Conservation (phyloP, 805 yeast species). For the Myxozyma mucilagina region DNA sequence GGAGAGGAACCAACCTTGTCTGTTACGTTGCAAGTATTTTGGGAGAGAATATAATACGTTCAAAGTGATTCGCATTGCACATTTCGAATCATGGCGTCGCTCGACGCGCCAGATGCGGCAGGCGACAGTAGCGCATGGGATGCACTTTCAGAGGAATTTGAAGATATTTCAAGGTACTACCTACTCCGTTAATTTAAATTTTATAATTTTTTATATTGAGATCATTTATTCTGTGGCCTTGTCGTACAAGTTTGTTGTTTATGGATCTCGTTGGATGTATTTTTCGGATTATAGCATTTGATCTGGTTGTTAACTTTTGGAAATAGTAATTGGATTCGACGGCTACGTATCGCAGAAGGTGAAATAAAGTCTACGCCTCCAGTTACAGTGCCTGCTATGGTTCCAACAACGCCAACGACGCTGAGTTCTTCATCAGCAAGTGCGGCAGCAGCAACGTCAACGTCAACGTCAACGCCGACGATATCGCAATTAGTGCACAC, state of each 20-base stretch:
- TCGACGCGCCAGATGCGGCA: slow-evolving; percentile 2
- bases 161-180: slow-evolving; percentile 20
- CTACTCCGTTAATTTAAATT: not conserved
- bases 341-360: slow-evolving; percentile 8
- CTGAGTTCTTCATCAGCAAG: not conserved
- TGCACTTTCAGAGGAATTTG: slow-evolving; percentile 22
- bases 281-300: not conserved
- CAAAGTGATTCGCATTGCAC: too few relatives aligned
- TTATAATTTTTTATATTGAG: not conserved
- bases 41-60: too few relatives aligned
- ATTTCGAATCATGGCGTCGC: slow-evolving; percentile 9
- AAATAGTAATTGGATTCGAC: slow-evolving; percentile 21
- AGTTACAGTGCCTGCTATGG: not conserved
- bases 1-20: not conserved
- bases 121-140: slow-evolving; percentile 15
- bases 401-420: not conserved
- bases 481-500: slow-evolving; percentile 15
- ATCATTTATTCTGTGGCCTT: not conserved
- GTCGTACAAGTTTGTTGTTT: not conserved
- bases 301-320: not conserved
- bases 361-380: not conserved
- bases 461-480: slow-evolving; percentile 26
- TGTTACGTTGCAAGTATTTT: too few relatives aligned
- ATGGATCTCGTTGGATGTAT: not conserved
- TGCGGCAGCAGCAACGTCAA: slow-evolving; percentile 7